phyloP scores from a whole-genome alignment of 495 filamentous ascomycete species.

The Pseudoneurospora amorphoporcata region DNA sequence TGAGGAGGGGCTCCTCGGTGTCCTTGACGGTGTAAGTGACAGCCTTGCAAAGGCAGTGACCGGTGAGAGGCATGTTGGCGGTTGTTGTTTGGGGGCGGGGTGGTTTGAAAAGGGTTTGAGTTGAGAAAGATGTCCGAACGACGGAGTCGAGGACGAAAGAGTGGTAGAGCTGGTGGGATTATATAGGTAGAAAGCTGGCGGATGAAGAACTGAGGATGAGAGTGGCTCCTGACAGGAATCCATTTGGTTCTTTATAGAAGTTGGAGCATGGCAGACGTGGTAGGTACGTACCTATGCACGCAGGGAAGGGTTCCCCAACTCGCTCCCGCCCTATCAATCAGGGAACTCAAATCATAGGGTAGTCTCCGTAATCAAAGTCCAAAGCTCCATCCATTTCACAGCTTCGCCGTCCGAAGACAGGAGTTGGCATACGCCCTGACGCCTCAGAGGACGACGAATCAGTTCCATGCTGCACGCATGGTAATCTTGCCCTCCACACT shows the following conservation, averaged over 20 bases:
- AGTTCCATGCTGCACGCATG: not conserved
- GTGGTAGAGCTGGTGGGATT: not conserved
- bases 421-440: not conserved
- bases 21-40: constrained; percentile 51
- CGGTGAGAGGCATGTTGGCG: constrained; percentile 51
- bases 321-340: not conserved
- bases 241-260: not conserved
- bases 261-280: not conserved
- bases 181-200: not conserved
- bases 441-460: not conserved
- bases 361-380: not conserved
- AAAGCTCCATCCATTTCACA: not conserved
- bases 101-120: not conserved
- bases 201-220: not conserved
- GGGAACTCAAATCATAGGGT: not conserved
- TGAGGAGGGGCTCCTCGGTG: constrained; percentile 42
- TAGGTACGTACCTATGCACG: not conserved
- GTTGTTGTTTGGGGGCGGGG: not conserved
- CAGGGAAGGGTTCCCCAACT: not conserved
- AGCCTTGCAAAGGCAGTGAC: constrained; percentile 61
- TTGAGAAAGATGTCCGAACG: not conserved
- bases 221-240: not conserved
- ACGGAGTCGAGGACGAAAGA: not conserved
- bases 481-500: not conserved
- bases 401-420: not conserved